A percentile compares a stretch with the other conserved stretches of the same genome.
These are phyloP conservation scores for Thalassiosira profunda DNA, from an alignment of 108 stramenopile genomes.

Conservation along the genomic window DNA sequence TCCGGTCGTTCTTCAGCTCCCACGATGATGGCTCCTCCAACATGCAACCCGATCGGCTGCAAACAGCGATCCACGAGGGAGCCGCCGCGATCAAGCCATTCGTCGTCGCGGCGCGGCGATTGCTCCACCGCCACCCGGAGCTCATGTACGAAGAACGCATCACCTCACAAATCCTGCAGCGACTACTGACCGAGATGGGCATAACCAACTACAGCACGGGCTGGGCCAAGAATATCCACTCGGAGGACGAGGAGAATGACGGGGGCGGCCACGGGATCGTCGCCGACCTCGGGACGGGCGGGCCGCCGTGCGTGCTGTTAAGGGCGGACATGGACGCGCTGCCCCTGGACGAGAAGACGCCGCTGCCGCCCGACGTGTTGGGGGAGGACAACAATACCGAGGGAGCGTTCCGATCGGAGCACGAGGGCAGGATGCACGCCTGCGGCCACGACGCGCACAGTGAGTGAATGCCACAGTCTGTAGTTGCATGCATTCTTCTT, in stretches of 20 bases:
- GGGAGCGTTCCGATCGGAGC: slow-evolving; percentile 57
- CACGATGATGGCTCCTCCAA: neutral
- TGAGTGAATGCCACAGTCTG: no score
- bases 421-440: slow-evolving; percentile 89
- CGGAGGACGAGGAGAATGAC: slow-evolving; percentile 33
- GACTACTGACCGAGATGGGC: slow-evolving; percentile 54
- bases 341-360: slow-evolving; percentile 83
- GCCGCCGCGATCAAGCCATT: slow-evolving; percentile 48
- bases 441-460: slow-evolving; percentile 97
- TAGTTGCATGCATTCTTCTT: no score
- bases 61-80: slow-evolving; percentile 28
- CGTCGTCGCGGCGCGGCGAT: slow-evolving; percentile 59
- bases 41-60: slow-evolving; percentile 13
- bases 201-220: slow-evolving; percentile 60
- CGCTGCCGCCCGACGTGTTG: slow-evolving; percentile 19
- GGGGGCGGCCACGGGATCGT: slow-evolving; percentile 84
- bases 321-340: slow-evolving; percentile 97
- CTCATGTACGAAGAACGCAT: slow-evolving; percentile 78
- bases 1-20: slow-evolving; percentile 13
- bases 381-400: neutral
- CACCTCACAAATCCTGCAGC: slow-evolving; percentile 70
- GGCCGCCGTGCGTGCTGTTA: slow-evolving; percentile 76
- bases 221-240: slow-evolving; percentile 76
- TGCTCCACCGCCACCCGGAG: slow-evolving; percentile 80
- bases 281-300: slow-evolving; percentile 79